These are phyloP conservation scores for Arctium minus DNA, from an alignment of 129 eudicot genomes.

Conservation along the genomic window DNA sequence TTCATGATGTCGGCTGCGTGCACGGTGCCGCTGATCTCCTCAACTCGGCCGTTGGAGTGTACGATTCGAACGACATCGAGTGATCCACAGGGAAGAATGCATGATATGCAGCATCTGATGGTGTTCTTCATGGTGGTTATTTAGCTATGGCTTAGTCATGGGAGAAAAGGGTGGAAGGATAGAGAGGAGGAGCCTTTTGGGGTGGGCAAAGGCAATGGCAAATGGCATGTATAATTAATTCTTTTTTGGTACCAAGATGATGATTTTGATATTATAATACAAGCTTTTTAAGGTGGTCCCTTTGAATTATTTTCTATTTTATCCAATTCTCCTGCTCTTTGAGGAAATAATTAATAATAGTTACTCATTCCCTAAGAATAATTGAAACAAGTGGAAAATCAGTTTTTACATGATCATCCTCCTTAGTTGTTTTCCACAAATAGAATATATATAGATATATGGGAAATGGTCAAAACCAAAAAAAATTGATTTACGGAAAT, in stretches of 20 bases:
- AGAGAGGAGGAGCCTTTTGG: background rate
- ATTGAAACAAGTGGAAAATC: background rate
- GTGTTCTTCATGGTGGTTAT: conserved; percentile 36
- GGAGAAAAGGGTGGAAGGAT: background rate
- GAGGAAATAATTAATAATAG: background rate
- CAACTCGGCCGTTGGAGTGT: conserved; percentile 57
- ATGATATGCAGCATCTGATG: conserved; percentile 67
- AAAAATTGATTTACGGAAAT: no score
- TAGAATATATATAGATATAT: no score
- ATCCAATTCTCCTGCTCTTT: conserved; percentile 7
- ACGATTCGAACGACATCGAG: conserved; percentile 68
- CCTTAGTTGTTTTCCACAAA: background rate
- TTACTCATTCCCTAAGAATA: background rate
- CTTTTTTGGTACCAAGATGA: background rate
- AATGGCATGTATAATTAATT: background rate
- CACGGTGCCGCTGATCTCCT: conserved; percentile 45
- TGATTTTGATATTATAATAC: background rate
- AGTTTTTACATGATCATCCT: background rate
- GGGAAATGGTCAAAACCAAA: no score
- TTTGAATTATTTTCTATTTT: background rate
- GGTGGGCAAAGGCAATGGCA: background rate
- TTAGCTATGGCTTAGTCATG: conserved; percentile 12
- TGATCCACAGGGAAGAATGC: conserved; percentile 70
- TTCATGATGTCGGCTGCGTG: conserved; percentile 46
- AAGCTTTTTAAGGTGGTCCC: background rate